Evolutionary conservation across 345 rosid genomes (phyloP).

Genomic region (Aegle marmelos): DNA sequence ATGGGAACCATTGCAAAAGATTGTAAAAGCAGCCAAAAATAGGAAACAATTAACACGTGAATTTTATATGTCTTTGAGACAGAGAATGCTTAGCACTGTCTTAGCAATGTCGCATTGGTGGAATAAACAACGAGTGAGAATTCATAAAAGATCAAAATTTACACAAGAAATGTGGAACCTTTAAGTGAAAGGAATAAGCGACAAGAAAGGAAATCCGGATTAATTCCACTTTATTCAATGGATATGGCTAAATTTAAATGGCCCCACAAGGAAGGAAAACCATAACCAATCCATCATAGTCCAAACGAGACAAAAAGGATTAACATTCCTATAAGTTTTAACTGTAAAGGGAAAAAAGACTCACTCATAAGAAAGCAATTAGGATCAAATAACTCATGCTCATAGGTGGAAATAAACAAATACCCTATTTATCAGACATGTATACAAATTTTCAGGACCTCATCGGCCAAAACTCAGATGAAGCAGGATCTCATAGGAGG

Average conservation of each 20-base stretch:
- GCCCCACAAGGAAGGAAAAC: background rate
- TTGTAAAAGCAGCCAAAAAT: background rate
- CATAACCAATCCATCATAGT: background rate
- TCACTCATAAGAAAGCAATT: background rate
- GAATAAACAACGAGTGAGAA: background rate
- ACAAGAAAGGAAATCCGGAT: background rate
- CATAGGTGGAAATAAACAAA: background rate
- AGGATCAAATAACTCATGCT: background rate
- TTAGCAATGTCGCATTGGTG: background rate
- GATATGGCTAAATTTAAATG: background rate
- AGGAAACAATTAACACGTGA: background rate
- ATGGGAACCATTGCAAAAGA: slow-evolving; percentile 7
- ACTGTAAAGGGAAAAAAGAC: background rate
- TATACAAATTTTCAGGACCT: background rate
- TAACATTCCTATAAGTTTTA: background rate
- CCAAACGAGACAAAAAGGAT: background rate
- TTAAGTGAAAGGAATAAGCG: background rate
- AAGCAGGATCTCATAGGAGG: background rate
- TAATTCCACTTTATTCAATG: background rate
- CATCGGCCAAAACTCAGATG: background rate
- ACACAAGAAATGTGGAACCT: background rate
- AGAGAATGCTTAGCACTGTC: background rate
- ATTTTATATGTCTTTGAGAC: background rate
- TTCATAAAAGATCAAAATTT: background rate
- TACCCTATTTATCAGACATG: background rate